Evolutionary conservation across 129 eudicot genomes (phyloP).

Genomic region (Saposhnikovia divaricata): DNA sequence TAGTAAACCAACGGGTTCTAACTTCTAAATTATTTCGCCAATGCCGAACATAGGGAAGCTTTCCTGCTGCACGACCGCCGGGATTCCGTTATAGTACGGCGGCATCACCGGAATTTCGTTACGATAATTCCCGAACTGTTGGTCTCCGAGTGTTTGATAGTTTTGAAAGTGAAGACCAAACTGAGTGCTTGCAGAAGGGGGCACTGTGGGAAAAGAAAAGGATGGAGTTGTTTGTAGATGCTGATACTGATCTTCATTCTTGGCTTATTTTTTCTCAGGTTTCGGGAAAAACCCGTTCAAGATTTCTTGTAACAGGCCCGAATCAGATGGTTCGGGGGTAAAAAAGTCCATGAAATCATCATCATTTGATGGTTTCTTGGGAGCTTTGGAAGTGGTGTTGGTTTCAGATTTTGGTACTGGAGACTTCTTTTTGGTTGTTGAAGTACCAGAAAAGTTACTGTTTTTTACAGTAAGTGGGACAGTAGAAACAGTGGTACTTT

Average conservation of each 20-base stretch:
- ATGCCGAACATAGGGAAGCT: neutral
- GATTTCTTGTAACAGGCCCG: conserved; percentile 59
- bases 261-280: conserved; percentile 12
- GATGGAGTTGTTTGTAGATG: neutral
- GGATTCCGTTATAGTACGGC: neutral
- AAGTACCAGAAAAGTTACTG: neutral
- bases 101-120: neutral
- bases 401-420: neutral
- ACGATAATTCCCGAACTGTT: neutral
- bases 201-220: neutral
- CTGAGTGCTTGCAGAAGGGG: neutral
- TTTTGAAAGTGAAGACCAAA: neutral
- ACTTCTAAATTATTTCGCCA: neutral
- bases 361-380: neutral
- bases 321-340: conserved; percentile 38
- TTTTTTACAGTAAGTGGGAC: neutral
- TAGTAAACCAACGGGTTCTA: neutral
- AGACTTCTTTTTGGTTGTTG: neutral
- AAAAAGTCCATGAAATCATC: conserved; percentile 37
- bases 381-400: neutral
- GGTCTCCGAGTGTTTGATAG: neutral
- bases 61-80: neutral
- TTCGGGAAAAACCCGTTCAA: conserved; percentile 59
- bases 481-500: neutral
- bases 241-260: conserved; percentile 6